Conservation (phyloP, 805 yeast species). For the Yarrowia porcina region DNA sequence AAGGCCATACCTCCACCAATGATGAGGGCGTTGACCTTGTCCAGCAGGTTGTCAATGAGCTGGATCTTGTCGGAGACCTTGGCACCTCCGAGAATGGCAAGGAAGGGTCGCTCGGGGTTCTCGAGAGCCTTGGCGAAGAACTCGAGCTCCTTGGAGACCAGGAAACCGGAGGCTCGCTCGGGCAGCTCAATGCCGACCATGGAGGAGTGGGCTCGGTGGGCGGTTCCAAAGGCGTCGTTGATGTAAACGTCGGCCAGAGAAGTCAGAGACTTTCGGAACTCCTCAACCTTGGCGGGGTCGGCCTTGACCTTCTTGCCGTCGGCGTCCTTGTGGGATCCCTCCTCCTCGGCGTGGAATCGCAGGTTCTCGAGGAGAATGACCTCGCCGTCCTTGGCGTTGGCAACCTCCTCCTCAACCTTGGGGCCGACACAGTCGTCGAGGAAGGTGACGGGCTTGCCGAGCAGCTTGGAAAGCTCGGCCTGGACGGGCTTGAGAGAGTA, state of each 20-base stretch:
- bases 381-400: constrained; percentile 70
- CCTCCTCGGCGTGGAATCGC: constrained; percentile 95
- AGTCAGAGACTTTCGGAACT: constrained; percentile 86
- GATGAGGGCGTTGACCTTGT: constrained; percentile 91
- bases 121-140: constrained; percentile 98
- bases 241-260: constrained; percentile 94
- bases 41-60: constrained; percentile 86
- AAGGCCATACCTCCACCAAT: constrained; percentile 99
- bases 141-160: constrained; percentile 94
- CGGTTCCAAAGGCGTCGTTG: constrained; percentile 98
- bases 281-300: constrained; percentile 72
- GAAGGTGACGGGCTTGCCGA: constrained; percentile 73
- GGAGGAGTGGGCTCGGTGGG: constrained; percentile 99
- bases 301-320: constrained; percentile 96
- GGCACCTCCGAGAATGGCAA: constrained; percentile 99
- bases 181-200: constrained; percentile 97
- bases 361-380: constrained; percentile 92
- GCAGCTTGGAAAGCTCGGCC: constrained; percentile 75
- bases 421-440: constrained; percentile 89
- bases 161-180: constrained; percentile 98
- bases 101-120: constrained; percentile 96
- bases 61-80: constrained; percentile 98
- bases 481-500: constrained; percentile 94
- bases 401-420: constrained; percentile 78
- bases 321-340: constrained; percentile 79